Base-by-base conservation (phyloP, 257 asterid genomes). In the Nicotiana noctiflora region DNA sequence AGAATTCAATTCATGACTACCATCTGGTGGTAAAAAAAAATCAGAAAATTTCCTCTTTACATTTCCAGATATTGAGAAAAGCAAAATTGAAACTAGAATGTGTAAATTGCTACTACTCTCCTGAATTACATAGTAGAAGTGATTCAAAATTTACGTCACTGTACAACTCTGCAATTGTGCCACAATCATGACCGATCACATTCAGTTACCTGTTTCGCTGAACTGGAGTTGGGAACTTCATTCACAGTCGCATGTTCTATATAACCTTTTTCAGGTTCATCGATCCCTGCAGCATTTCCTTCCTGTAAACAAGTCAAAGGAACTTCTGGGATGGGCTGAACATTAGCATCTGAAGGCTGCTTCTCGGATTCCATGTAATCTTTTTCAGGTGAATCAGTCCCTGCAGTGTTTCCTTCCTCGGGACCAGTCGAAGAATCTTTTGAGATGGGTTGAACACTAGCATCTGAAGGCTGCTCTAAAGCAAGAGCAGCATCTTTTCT, bases 91-190 rank as follows among this genome's bases (percentile, higher is more conserved):
- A 83, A 85, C 88, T 85, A 83, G 85, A 84, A 84, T 84, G 70
- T 80, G 82, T 90, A 79, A 89, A 87, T 87, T 79, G 82, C 86
- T 85, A 86, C 79, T 83, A 85, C 84, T 85, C 84, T 85, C 85
- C 80, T 83, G 82, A 88, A 86, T 82, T 44, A 74, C 83, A 82
- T 27, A 72, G 79, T 27, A 72, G 79, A 85, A 82, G 82, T 68
- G 81, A 85, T 12, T 46, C 84, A 86, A 76, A 85, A 83, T 81
- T 91, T 89, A 92, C 97, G 95, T 92, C 88, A 78, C 92, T 92
- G 87, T 90, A 93, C 94, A 90, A 81, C 91, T 91, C 80, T 70
- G 81, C 68, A 75, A 86, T 84, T 72, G 62, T 65, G 80, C 90
- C 89, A 80, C 76, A 82, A 53, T 76, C 82, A 74, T 84, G 63